phyloP scores from a whole-genome alignment of 345 rosid genomes.

The Aurinia saxatilis region DNA sequence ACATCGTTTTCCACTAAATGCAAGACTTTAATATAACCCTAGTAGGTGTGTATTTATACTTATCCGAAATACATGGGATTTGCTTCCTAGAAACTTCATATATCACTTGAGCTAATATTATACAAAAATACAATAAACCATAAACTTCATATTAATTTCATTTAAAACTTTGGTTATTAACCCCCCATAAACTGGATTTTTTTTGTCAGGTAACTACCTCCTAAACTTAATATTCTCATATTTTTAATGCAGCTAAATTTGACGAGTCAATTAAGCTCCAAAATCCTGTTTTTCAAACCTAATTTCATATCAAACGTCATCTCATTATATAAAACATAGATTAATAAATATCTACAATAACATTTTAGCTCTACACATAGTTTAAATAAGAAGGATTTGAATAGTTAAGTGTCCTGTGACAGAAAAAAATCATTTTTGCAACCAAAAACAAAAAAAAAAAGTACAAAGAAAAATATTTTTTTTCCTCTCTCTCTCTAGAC shows the following conservation, averaged over 20 bases:
- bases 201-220: background rate
- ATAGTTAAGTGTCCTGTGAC: conserved; percentile 16
- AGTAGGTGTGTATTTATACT: conserved; percentile 2
- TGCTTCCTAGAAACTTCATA: background rate
- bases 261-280: background rate
- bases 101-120: background rate
- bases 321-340: too few relatives aligned
- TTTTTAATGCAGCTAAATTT: background rate
- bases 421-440: too few relatives aligned
- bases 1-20: conserved; percentile 25
- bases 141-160: too few relatives aligned
- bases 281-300: conserved; percentile 1
- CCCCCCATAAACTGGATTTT: background rate
- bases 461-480: background rate
- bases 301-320: background rate
- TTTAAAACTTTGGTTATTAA: background rate
- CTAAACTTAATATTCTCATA: background rate
- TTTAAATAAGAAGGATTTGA: background rate
- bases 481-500: background rate
- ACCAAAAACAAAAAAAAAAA: background rate
- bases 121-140: background rate
- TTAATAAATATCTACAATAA: background rate
- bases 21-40: conserved; percentile 7
- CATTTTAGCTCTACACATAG: background rate
- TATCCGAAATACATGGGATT: conserved; percentile 11